Percentiles rank a stretch among this genome's conserved stretches.
Evolutionary conservation across 345 rosid genomes (phyloP).

Genomic region (Clausena lansium): DNA sequence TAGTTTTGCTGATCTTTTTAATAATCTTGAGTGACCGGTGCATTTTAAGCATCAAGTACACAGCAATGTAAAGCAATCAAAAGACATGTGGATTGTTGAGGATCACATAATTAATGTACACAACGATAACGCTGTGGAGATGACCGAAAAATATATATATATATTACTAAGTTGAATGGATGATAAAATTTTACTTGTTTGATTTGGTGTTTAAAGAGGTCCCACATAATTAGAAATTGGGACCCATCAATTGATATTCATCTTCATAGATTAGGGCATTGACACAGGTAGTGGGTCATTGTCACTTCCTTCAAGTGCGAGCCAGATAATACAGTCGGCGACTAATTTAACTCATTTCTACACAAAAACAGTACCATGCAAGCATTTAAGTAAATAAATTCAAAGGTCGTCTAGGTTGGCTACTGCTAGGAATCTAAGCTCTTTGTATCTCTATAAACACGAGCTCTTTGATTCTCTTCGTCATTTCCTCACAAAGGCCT

Average conservation of each 20-base stretch:
- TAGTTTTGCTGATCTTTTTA: no score
- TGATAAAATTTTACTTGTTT: neutral
- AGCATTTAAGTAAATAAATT: neutral
- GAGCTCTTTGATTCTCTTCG: neutral
- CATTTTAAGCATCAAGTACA: no score
- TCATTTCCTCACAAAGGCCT: slow-evolving; percentile 15
- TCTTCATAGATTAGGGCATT: neutral
- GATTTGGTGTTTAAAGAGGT: neutral
- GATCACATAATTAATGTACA: neutral
- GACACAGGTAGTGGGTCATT: slow-evolving; percentile 22
- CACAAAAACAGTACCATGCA: slow-evolving; percentile 24
- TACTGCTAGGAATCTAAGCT: slow-evolving; percentile 13
- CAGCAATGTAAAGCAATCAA: no score
- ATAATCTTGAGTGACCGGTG: no score
- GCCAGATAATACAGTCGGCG: slow-evolving; percentile 26
- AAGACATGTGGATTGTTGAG: no score
- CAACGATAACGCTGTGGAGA: neutral
- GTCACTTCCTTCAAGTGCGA: slow-evolving; percentile 19
- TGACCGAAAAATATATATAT: neutral
- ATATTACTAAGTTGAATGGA: neutral
- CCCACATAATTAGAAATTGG: neutral
- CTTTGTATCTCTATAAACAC: slow-evolving; percentile 26
- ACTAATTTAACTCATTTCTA: neutral
- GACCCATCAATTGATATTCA: neutral
- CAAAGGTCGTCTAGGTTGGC: slow-evolving; percentile 11